These are phyloP conservation scores for Strigomonas galati DNA, from an alignment of 208 protist species.

Conservation along the genomic window DNA sequence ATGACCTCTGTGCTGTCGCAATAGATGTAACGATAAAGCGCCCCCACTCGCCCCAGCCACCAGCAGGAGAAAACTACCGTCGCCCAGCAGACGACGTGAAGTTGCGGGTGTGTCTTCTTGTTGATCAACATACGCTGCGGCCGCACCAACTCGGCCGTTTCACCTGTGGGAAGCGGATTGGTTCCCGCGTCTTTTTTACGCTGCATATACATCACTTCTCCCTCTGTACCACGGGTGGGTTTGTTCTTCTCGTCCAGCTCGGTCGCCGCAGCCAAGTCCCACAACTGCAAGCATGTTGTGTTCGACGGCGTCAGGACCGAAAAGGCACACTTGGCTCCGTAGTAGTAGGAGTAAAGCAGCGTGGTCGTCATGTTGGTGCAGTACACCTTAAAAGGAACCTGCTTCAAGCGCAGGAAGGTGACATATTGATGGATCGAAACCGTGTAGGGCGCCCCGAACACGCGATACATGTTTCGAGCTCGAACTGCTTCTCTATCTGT, in stretches of 20 bases:
- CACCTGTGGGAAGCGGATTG: not conserved
- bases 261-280: conserved; percentile 65
- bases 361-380: conserved; percentile 76
- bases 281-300: conserved; percentile 54
- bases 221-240: conserved; percentile 1
- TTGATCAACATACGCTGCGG: conserved; percentile 39
- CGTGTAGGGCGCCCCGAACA: conserved; percentile 80
- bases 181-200: not conserved
- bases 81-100: conserved; percentile 67
- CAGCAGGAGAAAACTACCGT: conserved; percentile 74
- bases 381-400: conserved; percentile 78
- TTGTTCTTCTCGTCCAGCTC: conserved; percentile 38
- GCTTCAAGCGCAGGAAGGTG: conserved; percentile 79
- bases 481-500: not conserved
- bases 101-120: conserved; percentile 62
- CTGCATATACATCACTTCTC: conserved; percentile 11
- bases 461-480: conserved; percentile 54
- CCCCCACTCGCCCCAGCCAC: conserved; percentile 75
- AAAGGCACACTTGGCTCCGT: conserved; percentile 57
- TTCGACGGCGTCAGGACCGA: conserved; percentile 56
- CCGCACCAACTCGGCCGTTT: not conserved
- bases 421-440: conserved; percentile 73
- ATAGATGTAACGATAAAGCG: conserved; percentile 75
- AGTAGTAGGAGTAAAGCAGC: conserved; percentile 58
- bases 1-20: conserved; percentile 55